phyloP scores from a whole-genome alignment of 768 basidiomycete genomes.

The Lyophyllum semitale region DNA sequence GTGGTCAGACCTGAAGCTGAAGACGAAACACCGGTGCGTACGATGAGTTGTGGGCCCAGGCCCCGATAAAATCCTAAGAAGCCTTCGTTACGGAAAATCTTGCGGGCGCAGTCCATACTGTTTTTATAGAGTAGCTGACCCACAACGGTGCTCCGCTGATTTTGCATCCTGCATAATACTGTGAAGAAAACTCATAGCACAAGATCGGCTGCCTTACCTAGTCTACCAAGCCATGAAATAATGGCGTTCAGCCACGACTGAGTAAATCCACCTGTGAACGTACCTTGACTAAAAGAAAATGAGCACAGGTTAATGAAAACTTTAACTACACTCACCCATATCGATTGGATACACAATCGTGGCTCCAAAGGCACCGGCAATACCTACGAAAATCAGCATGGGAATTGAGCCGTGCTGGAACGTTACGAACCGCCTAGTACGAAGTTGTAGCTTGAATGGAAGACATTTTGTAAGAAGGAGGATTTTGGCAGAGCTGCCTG shows the following conservation, averaged over 20 bases:
- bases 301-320: not conserved
- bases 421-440: slow-evolving; percentile 67
- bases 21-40: slow-evolving; percentile 31
- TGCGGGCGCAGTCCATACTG: slow-evolving; percentile 89
- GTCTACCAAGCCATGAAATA: slow-evolving; percentile 41
- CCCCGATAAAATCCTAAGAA: slow-evolving; percentile 96
- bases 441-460: slow-evolving; percentile 85
- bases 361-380: slow-evolving; percentile 93
- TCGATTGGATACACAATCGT: slow-evolving; percentile 99
- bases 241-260: not conserved
- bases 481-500: slow-evolving; percentile 26
- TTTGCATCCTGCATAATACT: slow-evolving; percentile 75
- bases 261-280: slow-evolving; percentile 14
- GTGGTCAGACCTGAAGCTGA: slow-evolving; percentile 1
- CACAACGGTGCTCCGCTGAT: slow-evolving; percentile 94
- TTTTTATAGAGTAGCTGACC: slow-evolving; percentile 98
- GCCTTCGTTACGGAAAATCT: slow-evolving; percentile 95
- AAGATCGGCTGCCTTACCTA: slow-evolving; percentile 41
- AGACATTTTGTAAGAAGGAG: slow-evolving; percentile 56
- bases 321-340: slow-evolving; percentile 58
- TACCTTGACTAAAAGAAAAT: slow-evolving; percentile 67
- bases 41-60: slow-evolving; percentile 91
- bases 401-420: not conserved
- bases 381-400: slow-evolving; percentile 46
- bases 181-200: not conserved